A percentile compares a stretch with the other conserved stretches of the same genome.
These are phyloP conservation scores for Metarhizium sp. DNA, from an alignment of 2,329 filamentous ascomycete genomes.

Conservation along the genomic window DNA sequence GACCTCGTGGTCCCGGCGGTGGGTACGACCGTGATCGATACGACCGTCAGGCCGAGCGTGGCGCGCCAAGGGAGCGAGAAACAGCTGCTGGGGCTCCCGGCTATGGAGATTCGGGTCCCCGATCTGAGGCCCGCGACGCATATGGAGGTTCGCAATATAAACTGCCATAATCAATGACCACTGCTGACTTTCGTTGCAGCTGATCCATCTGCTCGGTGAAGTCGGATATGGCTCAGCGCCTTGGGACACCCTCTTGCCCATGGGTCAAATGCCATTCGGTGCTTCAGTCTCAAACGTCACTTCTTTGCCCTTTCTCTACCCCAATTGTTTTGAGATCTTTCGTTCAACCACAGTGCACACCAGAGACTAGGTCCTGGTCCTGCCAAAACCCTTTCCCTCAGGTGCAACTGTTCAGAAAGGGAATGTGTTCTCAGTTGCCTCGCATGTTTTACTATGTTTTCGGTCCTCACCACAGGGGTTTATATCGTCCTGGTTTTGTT, in stretches of 20 bases:
- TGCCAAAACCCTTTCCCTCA: not conserved
- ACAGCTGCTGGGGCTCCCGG: constrained; percentile 24
- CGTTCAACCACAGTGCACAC: not conserved
- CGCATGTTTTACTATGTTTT: not conserved
- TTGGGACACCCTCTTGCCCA: not conserved
- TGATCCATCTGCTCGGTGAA: constrained; percentile 14
- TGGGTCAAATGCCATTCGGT: not conserved
- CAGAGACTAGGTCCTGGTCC: not conserved
- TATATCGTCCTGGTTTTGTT: not conserved
- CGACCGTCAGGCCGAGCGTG: constrained; percentile 35
- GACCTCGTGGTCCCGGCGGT: constrained; percentile 26
- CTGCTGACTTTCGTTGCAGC: constrained; percentile 22
- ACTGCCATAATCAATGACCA: not conserved
- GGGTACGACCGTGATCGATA: constrained; percentile 41
- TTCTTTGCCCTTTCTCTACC: not conserved
- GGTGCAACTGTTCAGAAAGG: not conserved
- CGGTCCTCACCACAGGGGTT: not conserved
- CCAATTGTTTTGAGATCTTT: not conserved
- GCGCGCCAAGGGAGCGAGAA: constrained; percentile 30
- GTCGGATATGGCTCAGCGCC: not conserved
- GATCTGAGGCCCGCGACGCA: constrained; percentile 33
- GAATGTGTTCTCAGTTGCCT: not conserved
- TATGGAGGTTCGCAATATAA: constrained; percentile 31
- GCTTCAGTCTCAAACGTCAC: not conserved
- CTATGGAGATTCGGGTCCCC: constrained; percentile 32